Conservation (phyloP, 768 basidiomycete genomes). For the Kwoniella botswanensis region DNA sequence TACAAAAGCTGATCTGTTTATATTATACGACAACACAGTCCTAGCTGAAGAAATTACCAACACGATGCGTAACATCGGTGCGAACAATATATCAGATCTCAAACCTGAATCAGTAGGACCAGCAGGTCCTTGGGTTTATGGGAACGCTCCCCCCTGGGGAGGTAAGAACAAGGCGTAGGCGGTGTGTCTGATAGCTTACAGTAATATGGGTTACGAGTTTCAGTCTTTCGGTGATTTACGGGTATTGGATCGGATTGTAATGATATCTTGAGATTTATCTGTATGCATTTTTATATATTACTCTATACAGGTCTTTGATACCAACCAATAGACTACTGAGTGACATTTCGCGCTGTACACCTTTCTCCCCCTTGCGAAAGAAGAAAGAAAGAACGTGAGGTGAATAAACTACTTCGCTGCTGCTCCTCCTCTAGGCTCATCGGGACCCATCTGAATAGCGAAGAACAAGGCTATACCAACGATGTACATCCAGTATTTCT, state of each 20-base stretch:
- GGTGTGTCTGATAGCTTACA: no score
- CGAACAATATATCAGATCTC: conserved; percentile 44
- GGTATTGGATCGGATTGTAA: no score
- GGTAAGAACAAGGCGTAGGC: neutral
- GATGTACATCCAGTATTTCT: conserved; percentile 91
- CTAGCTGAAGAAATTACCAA: conserved; percentile 53
- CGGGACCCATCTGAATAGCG: conserved; percentile 32
- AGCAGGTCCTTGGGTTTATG: conserved; percentile 49
- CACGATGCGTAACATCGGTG: conserved; percentile 54
- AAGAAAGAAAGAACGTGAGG: no score
- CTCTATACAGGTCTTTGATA: no score
- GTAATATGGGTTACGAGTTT: neutral
- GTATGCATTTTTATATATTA: no score
- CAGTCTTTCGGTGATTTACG: neutral
- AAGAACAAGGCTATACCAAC: conserved; percentile 64
- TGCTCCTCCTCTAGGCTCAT: conserved; percentile 24
- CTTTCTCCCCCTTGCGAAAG: no score
- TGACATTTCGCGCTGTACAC: no score
- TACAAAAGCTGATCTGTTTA: no score
- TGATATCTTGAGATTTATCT: no score
- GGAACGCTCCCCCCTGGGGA: conserved; percentile 38
- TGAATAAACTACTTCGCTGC: neutral
- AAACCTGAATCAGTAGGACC: conserved; percentile 57
- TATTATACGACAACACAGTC: conserved; percentile 20
- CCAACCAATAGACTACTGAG: no score